Conservation (phyloP, 73 alveolate genomes). For the Urostyla sp. region DNA sequence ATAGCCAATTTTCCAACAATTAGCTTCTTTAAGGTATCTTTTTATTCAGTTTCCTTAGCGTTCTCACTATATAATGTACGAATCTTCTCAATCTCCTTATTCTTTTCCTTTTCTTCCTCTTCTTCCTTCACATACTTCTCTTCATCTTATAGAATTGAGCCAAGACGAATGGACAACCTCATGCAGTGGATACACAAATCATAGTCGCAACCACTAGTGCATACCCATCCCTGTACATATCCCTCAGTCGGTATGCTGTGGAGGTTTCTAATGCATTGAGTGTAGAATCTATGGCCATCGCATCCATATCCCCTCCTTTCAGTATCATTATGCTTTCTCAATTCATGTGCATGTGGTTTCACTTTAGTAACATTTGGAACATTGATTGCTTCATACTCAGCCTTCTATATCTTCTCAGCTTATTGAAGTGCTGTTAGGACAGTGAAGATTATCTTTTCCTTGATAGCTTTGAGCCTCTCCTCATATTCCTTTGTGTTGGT, state of each 20-base stretch:
- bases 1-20: background rate
- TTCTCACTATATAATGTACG: conserved; percentile 1
- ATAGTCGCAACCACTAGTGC: background rate
- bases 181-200: background rate
- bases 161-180: background rate
- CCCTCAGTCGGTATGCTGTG: background rate
- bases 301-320: background rate
- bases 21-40: conserved; percentile 11
- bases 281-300: conserved; percentile 3
- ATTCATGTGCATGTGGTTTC: no score
- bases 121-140: background rate
- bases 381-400: no score
- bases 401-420: no score
- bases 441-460: no score
- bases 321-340: conserved; percentile 14
- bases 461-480: no score
- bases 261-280: background rate
- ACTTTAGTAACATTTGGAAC: no score
- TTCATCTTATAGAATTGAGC: background rate
- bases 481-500: no score
- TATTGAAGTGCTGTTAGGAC: no score
- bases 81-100: background rate
- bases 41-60: background rate
- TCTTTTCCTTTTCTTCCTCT: background rate
- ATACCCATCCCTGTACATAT: background rate